Percentiles rank a stretch among this genome's conserved stretches.
phyloP scores from a whole-genome alignment of 1,284 basidiomycete species.

The Marasmius sp. region DNA sequence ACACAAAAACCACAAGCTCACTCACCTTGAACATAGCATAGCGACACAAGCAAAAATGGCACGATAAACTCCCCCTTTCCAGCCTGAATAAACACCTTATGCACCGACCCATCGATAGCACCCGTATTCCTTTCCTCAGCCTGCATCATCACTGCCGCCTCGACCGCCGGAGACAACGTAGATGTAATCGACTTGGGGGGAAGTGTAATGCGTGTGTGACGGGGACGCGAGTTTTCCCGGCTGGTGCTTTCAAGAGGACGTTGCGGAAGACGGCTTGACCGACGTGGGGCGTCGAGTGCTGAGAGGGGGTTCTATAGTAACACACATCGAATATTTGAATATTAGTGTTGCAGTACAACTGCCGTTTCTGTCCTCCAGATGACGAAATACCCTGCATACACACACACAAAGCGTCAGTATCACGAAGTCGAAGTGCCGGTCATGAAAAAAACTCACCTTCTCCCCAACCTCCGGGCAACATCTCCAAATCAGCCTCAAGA shows the following conservation, averaged over 20 bases:
- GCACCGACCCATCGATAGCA: too few species aligned
- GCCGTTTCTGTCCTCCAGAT: conserved; percentile 81
- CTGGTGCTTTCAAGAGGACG: conserved; percentile 62
- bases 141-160: too few species aligned
- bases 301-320: conserved; percentile 63
- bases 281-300: conserved; percentile 84
- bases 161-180: too few species aligned
- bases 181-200: conserved; percentile 66
- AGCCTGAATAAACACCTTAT: too few species aligned
- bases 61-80: too few species aligned
- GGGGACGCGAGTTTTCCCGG: conserved; percentile 78
- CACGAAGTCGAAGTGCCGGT: too few species aligned
- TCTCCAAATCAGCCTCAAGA: conserved; percentile 76
- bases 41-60: conserved; percentile 50
- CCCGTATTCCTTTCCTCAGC: too few species aligned
- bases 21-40: conserved; percentile 61
- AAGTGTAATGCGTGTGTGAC: conserved; percentile 86
- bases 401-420: too few species aligned
- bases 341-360: conserved; percentile 79
- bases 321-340: conserved; percentile 80
- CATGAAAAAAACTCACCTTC: too few species aligned
- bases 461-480: conserved; percentile 92
- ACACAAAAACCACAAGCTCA: too few species aligned
- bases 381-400: conserved; percentile 77
- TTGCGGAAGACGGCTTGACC: conserved; percentile 86